These are phyloP conservation scores for Aspergillus leporis DNA, from an alignment of 495 filamentous ascomycete genomes.

Conservation along the genomic window DNA sequence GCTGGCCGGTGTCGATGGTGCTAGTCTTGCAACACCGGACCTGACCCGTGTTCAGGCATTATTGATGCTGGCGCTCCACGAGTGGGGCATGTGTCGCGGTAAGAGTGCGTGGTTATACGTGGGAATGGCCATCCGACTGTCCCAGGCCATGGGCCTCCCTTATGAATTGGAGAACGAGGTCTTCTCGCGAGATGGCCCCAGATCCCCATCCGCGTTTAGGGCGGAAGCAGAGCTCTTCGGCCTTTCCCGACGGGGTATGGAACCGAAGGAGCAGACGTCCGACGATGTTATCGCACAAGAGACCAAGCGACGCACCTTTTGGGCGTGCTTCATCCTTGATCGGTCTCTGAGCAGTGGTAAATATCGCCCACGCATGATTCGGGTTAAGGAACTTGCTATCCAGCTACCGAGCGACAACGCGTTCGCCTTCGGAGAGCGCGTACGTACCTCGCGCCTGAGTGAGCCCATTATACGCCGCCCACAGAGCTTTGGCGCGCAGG, in stretches of 20 bases:
- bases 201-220: constrained; percentile 39
- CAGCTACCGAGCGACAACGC: constrained; percentile 52
- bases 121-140: constrained; percentile 72
- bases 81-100: constrained; percentile 80
- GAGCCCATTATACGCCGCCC: constrained; percentile 42
- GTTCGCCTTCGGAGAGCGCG: constrained; percentile 50
- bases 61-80: constrained; percentile 80
- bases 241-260: constrained; percentile 28
- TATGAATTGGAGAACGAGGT: constrained; percentile 59
- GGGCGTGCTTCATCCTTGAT: constrained; percentile 83
- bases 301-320: constrained; percentile 78
- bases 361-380: constrained; percentile 68
- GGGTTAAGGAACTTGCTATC: constrained; percentile 60
- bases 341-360: constrained; percentile 76
- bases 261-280: constrained; percentile 41
- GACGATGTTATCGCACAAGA: constrained; percentile 70
- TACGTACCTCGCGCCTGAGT: constrained; percentile 44
- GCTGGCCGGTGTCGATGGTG: constrained; percentile 54
- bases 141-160: constrained; percentile 69
- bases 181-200: constrained; percentile 39
- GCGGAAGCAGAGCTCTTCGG: constrained; percentile 48
- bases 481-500: constrained; percentile 43
- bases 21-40: constrained; percentile 55
- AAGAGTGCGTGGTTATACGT: constrained; percentile 77
- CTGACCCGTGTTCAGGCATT: constrained; percentile 75